These are phyloP conservation scores for Hyaloscypha hepaticicola DNA, from an alignment of 495 filamentous ascomycete genomes.

Conservation along the genomic window DNA sequence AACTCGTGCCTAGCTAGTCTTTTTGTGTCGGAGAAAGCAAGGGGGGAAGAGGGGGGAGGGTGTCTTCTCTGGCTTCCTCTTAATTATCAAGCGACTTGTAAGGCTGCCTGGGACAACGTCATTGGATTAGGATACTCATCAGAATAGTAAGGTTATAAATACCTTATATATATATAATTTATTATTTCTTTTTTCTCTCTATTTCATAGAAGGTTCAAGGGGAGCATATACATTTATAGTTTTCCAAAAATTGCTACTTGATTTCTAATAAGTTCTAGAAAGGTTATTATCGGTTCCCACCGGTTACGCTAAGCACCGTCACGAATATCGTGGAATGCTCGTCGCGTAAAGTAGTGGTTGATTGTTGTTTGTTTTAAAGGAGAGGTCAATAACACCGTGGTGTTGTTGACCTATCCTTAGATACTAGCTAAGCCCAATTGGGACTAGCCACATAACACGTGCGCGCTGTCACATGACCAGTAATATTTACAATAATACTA, in stretches of 20 bases:
- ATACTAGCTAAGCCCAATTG: too few relatives aligned
- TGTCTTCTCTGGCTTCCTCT: background rate
- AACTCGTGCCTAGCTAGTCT: background rate
- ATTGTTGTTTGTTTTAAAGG: too few relatives aligned
- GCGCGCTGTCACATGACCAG: too few relatives aligned
- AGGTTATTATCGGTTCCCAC: too few relatives aligned
- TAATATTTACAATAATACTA: too few relatives aligned
- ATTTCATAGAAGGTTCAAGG: background rate
- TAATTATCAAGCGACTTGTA: background rate
- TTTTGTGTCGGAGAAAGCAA: background rate
- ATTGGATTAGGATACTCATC: background rate
- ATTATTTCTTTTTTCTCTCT: background rate
- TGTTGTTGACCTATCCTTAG: too few relatives aligned
- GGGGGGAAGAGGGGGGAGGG: background rate
- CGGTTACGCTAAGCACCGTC: too few relatives aligned
- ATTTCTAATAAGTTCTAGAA: background rate
- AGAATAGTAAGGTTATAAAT: slow-evolving; percentile 1
- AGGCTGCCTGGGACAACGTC: background rate
- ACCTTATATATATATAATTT: background rate
- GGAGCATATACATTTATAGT: background rate
- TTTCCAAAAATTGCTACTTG: background rate
- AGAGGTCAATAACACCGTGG: too few relatives aligned
- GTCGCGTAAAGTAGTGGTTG: too few relatives aligned
- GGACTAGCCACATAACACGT: too few relatives aligned
- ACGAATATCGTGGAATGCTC: too few relatives aligned